A percentile compares a stretch with the other conserved stretches of the same genome.
Conservation (phyloP, 495 filamentous ascomycete species). For the Hypoxylon rickii region DNA sequence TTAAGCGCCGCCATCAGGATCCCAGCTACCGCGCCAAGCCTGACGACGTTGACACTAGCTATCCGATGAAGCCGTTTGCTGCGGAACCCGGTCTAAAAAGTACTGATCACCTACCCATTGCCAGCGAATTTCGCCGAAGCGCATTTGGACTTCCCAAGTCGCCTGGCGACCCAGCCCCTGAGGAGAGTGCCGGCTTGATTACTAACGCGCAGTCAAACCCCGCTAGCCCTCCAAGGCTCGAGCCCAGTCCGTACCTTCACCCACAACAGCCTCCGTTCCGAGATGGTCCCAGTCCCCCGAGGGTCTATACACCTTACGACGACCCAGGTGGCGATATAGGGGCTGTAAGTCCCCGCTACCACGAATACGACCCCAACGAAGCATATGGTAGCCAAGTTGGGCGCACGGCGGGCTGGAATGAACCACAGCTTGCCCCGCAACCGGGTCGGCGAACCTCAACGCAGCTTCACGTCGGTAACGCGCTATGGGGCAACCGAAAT, state of each 20-base stretch:
- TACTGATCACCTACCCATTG: slow-evolving; percentile 47
- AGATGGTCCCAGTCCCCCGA: slow-evolving; percentile 23
- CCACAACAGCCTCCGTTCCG: slow-evolving; percentile 32
- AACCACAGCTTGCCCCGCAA: slow-evolving; percentile 9
- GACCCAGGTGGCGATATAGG: slow-evolving; percentile 36
- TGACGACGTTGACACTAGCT: slow-evolving; percentile 41
- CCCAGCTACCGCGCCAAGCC: slow-evolving; percentile 46
- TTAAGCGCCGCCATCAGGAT: slow-evolving; percentile 55
- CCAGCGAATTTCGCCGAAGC: slow-evolving; percentile 49
- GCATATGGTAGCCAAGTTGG: slow-evolving; percentile 14
- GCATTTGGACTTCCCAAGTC: slow-evolving; percentile 34
- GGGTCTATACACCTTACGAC: slow-evolving; percentile 28
- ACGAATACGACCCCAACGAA: slow-evolving; percentile 21
- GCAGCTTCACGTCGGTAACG: slow-evolving; percentile 33
- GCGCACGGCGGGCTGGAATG: slow-evolving; percentile 26
- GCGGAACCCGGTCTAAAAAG: slow-evolving; percentile 34
- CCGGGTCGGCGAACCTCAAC: slow-evolving; percentile 24
- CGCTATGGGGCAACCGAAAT: slow-evolving; percentile 31
- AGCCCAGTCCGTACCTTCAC: slow-evolving; percentile 28
- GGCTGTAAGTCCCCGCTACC: slow-evolving; percentile 27
- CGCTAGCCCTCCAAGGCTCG: slow-evolving; percentile 20
- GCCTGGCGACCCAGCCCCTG: slow-evolving; percentile 32
- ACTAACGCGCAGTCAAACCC: slow-evolving; percentile 53
- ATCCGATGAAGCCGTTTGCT: slow-evolving; percentile 32
- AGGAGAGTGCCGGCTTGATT: slow-evolving; percentile 54